phyloP scores from a whole-genome alignment of 1,139 yeast species.

The Spencermartinsiella ligniputridi region DNA sequence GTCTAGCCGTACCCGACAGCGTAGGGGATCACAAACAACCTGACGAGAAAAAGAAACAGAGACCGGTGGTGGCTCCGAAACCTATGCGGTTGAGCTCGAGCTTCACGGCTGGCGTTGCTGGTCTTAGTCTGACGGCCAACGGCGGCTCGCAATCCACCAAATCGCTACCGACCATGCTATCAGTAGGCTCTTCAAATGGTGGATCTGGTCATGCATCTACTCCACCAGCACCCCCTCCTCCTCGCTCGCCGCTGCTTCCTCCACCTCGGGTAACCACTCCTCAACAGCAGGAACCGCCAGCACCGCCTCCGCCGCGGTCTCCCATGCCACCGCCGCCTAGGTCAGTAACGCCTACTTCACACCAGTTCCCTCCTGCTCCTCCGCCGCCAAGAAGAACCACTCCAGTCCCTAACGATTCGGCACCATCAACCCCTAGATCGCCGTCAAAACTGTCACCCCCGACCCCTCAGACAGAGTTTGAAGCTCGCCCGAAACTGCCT shows the following conservation, averaged over 20 bases:
- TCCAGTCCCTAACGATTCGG: slow-evolving; percentile 9
- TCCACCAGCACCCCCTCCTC: slow-evolving; percentile 2
- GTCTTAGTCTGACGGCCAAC: neutral
- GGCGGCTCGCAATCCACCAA: no score
- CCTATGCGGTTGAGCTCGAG: slow-evolving; percentile 10
- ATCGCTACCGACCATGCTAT: no score
- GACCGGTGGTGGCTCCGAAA: slow-evolving; percentile 13
- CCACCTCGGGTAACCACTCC: neutral
- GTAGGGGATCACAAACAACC: slow-evolving; percentile 2
- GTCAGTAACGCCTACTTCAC: neutral
- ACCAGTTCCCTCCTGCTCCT: slow-evolving; percentile 11
- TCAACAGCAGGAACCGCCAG: neutral
- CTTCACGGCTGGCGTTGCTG: slow-evolving; percentile 10
- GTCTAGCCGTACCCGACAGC: slow-evolving; percentile 4
- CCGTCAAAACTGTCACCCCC: slow-evolving; percentile 1
- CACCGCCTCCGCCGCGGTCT: neutral
- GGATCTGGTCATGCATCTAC: no score
- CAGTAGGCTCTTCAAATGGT: no score
- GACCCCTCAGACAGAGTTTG: slow-evolving; percentile 3
- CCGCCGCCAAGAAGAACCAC: slow-evolving; percentile 16
- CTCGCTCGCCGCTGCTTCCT: slow-evolving; percentile 2
- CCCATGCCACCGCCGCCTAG: neutral
- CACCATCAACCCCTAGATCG: slow-evolving; percentile 9
- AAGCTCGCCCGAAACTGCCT: slow-evolving; percentile 11
- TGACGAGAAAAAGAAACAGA: slow-evolving; percentile 1